phyloP scores from a whole-genome alignment of 768 basidiomycete species.

The Pisolithus orientalis region DNA sequence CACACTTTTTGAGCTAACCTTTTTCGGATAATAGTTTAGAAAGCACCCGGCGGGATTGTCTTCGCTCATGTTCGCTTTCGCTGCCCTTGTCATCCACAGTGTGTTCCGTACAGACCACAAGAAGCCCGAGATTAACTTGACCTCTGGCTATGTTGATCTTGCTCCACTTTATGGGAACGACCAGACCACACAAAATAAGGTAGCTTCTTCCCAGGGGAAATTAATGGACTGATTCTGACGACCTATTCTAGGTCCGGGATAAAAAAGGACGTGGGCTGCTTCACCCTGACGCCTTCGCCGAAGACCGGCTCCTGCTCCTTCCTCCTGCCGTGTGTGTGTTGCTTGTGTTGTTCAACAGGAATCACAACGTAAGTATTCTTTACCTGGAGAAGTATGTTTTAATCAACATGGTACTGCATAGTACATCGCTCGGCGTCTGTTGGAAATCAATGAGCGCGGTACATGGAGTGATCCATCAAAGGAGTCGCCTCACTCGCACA shows the following conservation, averaged over 20 bases:
- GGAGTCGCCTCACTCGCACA: conserved; percentile 27
- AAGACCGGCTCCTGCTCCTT: conserved; percentile 71
- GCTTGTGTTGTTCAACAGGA: conserved; percentile 85
- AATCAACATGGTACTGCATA: conserved; percentile 20
- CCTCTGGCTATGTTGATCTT: conserved; percentile 83
- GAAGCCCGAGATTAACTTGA: conserved; percentile 68
- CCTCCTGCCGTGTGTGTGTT: conserved; percentile 70
- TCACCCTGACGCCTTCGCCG: conserved; percentile 68
- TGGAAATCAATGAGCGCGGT: conserved; percentile 77
- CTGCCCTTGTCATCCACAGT: conserved; percentile 79
- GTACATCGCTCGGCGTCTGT: conserved; percentile 74
- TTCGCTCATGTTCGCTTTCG: conserved; percentile 75
- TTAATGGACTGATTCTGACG: conserved; percentile 2
- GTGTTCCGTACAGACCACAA: conserved; percentile 78
- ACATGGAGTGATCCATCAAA: conserved; percentile 51
- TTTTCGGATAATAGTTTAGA: conserved; percentile 45
- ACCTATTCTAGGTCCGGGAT: conserved; percentile 21
- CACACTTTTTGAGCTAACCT: conserved; percentile 1
- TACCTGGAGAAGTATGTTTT: background rate
- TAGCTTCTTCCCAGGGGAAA: conserved; percentile 24
- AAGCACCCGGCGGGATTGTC: conserved; percentile 77
- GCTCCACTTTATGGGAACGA: conserved; percentile 78
- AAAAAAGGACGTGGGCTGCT: conserved; percentile 62
- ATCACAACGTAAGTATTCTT: conserved; percentile 63
- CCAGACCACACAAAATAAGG: conserved; percentile 50